Evolutionary conservation across 2,329 filamentous ascomycete genomes (phyloP).

Genomic region (Stagonosporopsis vannaccii): DNA sequence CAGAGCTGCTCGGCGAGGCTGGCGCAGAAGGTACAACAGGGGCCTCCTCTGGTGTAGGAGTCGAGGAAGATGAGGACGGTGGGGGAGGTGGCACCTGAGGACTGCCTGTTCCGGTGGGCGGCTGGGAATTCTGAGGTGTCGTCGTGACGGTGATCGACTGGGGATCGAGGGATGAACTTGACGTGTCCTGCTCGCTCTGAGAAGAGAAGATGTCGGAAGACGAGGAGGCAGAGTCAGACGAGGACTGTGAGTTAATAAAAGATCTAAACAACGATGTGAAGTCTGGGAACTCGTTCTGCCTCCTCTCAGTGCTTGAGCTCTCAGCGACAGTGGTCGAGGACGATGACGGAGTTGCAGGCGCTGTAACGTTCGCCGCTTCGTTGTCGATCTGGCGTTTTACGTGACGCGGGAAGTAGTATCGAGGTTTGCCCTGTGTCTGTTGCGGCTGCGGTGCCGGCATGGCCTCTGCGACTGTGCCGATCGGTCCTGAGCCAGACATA

Average conservation of each 20-base stretch:
- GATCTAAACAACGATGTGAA: constrained; percentile 39
- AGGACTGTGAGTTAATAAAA: constrained; percentile 29
- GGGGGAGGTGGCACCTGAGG: constrained; percentile 1
- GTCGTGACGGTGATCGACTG: constrained; percentile 25
- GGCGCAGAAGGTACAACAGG: not conserved
- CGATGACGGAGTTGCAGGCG: constrained; percentile 34
- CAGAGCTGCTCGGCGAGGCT: not conserved
- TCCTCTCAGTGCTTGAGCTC: constrained; percentile 33
- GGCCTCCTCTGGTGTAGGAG: not conserved
- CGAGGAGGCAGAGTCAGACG: constrained; percentile 22
- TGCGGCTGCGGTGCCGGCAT: constrained; percentile 54
- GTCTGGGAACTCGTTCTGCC: constrained; percentile 31
- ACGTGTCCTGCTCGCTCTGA: constrained; percentile 21
- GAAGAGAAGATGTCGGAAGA: constrained; percentile 20
- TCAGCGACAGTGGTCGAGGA: constrained; percentile 19
- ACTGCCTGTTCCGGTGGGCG: constrained; percentile 16
- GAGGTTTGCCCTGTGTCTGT: constrained; percentile 46
- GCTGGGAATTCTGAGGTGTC: constrained; percentile 18
- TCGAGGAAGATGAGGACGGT: not conserved
- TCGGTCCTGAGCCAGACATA: constrained; percentile 50
- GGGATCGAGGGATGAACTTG: constrained; percentile 22
- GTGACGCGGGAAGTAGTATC: constrained; percentile 58
- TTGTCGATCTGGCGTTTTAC: constrained; percentile 53
- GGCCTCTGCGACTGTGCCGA: constrained; percentile 57
- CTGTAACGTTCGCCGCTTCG: constrained; percentile 40